Evolutionary conservation across 495 filamentous ascomycete genomes (phyloP), one percentile per base, ranked within the genome.

Genomic region (Neurospora sp.): DNA sequence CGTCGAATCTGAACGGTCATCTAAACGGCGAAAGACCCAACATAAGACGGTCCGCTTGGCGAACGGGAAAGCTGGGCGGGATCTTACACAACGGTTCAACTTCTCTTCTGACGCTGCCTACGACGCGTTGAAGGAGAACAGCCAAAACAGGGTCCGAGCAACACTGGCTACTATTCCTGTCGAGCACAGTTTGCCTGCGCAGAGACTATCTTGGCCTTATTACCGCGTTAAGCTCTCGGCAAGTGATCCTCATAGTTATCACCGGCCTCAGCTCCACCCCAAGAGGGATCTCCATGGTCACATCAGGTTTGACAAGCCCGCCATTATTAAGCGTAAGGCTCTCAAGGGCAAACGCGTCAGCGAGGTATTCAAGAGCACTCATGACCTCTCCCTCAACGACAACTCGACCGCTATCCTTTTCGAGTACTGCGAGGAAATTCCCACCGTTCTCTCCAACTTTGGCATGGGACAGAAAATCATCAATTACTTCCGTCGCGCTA

Each of bases 31-130:
- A 18, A 85, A 82, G 73, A 59, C 80, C 7, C 80, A 83, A 65
- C 81, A 82, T 73, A 85, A 83, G 74, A 80, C 85, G 70, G 87
- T 87, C 71, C 85, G 89, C 31, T 83, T 88, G 80, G 85, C 83
- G 10, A 87, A 85, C 61, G 86, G 87, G 10, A 83, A 83, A 40
- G 77, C 90, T 18, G 85, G 86, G 27, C 87, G 86, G 38, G 85
- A 89, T 69, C 81, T 96, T n/a, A 88, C 85, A 37, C 87, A 90
- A 74, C 88, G 94, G 31, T 98, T 97, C 86, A 98, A 98, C 80
- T 92, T 97, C 69, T 97, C 95, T 38, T 97, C 97, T 73, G 96
- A 99, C 77, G 90, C 93, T 65, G 94, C 94, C 2, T 99, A 99
- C 78, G 93, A 97, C 75, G 89, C 92, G 70, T 87, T 99, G 59